Conservation (phyloP, 345 rosid species). For the Iberis pinnata region DNA sequence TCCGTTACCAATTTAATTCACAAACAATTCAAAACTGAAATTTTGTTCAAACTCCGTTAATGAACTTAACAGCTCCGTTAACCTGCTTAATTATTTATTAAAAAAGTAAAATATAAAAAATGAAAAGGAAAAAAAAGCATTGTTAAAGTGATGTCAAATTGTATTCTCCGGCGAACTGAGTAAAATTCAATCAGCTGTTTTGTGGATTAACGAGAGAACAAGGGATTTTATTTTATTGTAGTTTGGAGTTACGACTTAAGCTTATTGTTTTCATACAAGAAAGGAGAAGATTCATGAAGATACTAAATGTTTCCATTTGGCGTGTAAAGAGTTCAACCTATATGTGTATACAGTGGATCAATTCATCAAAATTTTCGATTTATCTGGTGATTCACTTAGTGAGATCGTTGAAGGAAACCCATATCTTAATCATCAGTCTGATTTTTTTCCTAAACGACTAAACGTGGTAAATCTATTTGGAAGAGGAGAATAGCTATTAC, state of each 20-base stretch:
- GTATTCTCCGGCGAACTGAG: no score
- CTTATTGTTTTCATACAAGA: constrained; percentile 15
- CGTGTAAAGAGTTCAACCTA: background rate
- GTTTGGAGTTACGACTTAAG: background rate
- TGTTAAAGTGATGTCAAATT: no score
- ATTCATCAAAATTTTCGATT: background rate
- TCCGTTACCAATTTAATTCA: no score
- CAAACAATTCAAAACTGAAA: no score
- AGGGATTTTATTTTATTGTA: background rate
- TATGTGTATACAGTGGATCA: background rate
- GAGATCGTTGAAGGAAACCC: background rate
- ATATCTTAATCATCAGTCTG: no score
- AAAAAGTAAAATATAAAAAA: no score
- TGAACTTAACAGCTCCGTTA: no score
- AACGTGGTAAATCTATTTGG: background rate
- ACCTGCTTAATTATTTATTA: no score
- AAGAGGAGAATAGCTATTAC: background rate
- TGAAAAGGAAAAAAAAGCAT: no score
- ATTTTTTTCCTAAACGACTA: background rate
- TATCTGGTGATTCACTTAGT: background rate
- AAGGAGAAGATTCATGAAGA: constrained; percentile 3
- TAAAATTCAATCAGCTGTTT: background rate
- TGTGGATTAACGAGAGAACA: constrained; percentile 6
- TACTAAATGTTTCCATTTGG: background rate
- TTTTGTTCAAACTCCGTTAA: no score